Percentiles rank a stretch among this genome's conserved stretches.
phyloP scores from a whole-genome alignment of 2,329 filamentous ascomycete species.

The Botrytis sinoallii region DNA sequence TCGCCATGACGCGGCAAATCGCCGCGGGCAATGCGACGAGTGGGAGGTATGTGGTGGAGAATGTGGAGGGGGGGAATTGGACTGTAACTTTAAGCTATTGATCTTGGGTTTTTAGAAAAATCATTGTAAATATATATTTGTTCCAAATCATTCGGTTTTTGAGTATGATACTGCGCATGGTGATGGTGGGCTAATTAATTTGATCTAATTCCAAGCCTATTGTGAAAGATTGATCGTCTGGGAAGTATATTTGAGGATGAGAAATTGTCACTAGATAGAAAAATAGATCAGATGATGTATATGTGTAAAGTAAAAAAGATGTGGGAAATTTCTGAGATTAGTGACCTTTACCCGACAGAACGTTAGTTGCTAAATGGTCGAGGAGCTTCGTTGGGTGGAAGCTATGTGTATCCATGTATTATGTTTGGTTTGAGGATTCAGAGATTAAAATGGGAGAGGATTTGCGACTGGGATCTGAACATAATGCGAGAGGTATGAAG shows the following conservation, averaged over 20 bases:
- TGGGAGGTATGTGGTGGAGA: neutral
- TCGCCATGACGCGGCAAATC: neutral
- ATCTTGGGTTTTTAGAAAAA: neutral
- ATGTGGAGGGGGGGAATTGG: constrained; percentile 1
- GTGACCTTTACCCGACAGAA: no score
- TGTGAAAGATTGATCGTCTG: neutral
- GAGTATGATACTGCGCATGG: neutral
- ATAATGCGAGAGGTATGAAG: no score
- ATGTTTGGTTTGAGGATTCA: no score
- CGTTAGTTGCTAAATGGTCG: no score
- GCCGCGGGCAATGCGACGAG: neutral
- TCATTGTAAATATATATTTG: neutral
- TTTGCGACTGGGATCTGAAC: no score
- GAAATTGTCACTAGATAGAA: no score
- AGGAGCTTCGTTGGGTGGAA: no score
- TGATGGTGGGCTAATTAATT: neutral
- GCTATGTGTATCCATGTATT: no score
- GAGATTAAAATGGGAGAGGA: no score
- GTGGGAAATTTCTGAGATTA: accelerated
- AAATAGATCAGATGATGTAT: neutral
- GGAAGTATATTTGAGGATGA: no score
- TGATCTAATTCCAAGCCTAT: neutral
- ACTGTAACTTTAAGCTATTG: neutral
- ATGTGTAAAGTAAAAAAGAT: neutral
- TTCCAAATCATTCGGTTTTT: neutral